Evolutionary conservation across 371 early-diverging fungal genomes (phyloP), one percentile per base, ranked within the genome.

Genomic region (Mortierella sp.): DNA sequence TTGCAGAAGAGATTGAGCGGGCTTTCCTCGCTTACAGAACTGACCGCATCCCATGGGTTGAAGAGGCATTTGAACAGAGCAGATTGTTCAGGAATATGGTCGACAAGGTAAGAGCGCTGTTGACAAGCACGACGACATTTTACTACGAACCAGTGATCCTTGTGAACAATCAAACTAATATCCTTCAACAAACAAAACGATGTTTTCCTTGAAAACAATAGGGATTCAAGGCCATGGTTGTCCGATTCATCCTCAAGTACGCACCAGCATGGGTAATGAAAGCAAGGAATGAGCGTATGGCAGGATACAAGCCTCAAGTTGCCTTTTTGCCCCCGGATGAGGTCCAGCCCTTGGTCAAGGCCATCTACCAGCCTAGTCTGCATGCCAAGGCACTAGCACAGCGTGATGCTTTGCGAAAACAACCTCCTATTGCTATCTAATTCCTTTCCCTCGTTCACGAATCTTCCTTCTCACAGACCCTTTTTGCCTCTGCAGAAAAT

Each of bases 21-120:
- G 77, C 53, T 16, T 61, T 77, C 9, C 43, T 37, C 9, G 72
- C 43, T 51, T 77, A 72, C 48, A 71, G 43, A 40, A 26, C 14
- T 0, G 73, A 78, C 28, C 64, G 73, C 10, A 61, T 28, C 48
- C 55, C 69, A 0, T 14, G 64, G 10, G 78, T 55, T 3, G 26
- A 67, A 6, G 51, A 73, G 24, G 51, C 53, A 2, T 78, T 67
- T 44, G 67, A 78, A 13, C 28, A 69, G 5, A 78, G 78, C 69
- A 64, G 69, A 54, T 53, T 40, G 61, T 48, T 74, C 28, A 51
- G 19, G 11, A 72, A 28, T 34, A 72, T 37, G 51, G 13, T 72
- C 8, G 54, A 50, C 31, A 72, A 53, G 50, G 72, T 31, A 31
- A 14, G 16, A 1, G 48, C 5, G 13, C 48, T 46, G 5, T 46